Conservation (phyloP, 805 yeast species). For the Saturnispora zaruensis region DNA sequence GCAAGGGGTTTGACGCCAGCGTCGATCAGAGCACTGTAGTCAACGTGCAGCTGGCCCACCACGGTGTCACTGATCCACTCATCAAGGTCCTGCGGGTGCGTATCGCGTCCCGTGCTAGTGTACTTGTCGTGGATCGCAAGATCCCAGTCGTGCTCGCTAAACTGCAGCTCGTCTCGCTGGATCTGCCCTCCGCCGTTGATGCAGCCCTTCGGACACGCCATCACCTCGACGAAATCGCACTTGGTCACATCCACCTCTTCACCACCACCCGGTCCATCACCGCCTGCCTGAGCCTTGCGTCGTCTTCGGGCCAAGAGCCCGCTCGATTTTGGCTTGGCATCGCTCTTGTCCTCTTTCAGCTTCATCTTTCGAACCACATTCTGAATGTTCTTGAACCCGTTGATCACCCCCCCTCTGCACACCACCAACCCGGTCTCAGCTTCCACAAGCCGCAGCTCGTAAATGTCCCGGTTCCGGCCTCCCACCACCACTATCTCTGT, state of each 20-base stretch:
- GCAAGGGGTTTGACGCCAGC: conserved; percentile 20
- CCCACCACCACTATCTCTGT: conserved; percentile 32
- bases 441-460: conserved; percentile 52
- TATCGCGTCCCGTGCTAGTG: conserved; percentile 25
- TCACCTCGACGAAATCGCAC: conserved; percentile 82
- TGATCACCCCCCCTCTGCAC: conserved; percentile 57
- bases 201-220: conserved; percentile 99
- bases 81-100: not conserved
- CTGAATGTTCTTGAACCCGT: conserved; percentile 92
- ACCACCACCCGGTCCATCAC: conserved; percentile 14
- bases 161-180: conserved; percentile 33
- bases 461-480: conserved; percentile 72
- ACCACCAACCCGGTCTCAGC: conserved; percentile 29
- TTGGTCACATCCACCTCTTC: conserved; percentile 44
- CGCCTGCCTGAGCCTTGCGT: conserved; percentile 30
- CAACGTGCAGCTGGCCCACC: conserved; percentile 23
- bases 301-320: conserved; percentile 36
- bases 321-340: not conserved
- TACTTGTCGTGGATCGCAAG: conserved; percentile 30
- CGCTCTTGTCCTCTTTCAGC: conserved; percentile 18
- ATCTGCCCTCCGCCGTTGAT: conserved; percentile 96
- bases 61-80: conserved; percentile 1
- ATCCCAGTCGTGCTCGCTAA: conserved; percentile 36
- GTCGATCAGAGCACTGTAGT: conserved; percentile 32
- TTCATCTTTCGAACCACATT: conserved; percentile 80